phyloP scores from a whole-genome alignment of 768 basidiomycete species.

The Hygrophoropsis aurantiaca region DNA sequence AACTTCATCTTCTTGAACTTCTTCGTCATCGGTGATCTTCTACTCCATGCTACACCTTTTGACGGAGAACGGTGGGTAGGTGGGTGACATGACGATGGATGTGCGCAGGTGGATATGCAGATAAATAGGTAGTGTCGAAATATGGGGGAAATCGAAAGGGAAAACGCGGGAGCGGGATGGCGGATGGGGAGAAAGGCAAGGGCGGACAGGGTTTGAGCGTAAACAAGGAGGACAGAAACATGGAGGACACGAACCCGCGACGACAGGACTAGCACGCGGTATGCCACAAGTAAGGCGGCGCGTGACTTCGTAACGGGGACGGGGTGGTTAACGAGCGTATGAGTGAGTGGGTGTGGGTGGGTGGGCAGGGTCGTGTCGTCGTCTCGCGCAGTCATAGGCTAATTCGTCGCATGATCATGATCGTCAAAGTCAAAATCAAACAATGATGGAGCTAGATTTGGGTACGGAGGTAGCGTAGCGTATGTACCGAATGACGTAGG shows the following conservation, averaged over 20 bases:
- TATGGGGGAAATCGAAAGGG: constrained; percentile 15
- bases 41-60: too few relatives aligned
- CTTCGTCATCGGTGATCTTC: constrained; percentile 20
- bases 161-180: constrained; percentile 15
- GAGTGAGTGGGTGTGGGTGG: constrained; percentile 1
- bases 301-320: constrained; percentile 18
- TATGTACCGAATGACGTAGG: too few relatives aligned
- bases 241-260: not conserved
- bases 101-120: constrained; percentile 1
- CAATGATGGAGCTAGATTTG: too few relatives aligned
- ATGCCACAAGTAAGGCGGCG: constrained; percentile 12
- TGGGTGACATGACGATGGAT: not conserved
- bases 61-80: constrained; percentile 12
- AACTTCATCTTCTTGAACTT: constrained; percentile 26
- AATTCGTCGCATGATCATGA: too few relatives aligned
- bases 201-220: constrained; percentile 17
- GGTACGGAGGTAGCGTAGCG: too few relatives aligned
- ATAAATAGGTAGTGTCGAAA: constrained; percentile 8
- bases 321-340: constrained; percentile 12
- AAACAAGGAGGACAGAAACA: constrained; percentile 24
- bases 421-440: too few relatives aligned
- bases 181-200: constrained; percentile 22
- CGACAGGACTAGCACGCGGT: constrained; percentile 9
- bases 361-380: too few relatives aligned
- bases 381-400: too few relatives aligned